These are phyloP conservation scores for Cercophora scortea DNA, from an alignment of 495 filamentous ascomycete species.

Conservation along the genomic window DNA sequence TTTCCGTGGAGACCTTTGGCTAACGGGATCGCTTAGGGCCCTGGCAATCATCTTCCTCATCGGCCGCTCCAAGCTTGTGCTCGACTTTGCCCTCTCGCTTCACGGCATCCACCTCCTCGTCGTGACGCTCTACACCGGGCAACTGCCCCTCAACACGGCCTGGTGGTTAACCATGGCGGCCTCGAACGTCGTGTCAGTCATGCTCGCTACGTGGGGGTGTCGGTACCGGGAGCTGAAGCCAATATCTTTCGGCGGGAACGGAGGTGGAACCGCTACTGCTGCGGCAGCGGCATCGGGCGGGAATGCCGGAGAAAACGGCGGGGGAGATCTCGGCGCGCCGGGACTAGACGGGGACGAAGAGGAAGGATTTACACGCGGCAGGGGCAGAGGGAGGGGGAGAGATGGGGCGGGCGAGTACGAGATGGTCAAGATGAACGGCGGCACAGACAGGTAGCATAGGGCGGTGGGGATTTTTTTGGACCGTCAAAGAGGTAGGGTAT, in stretches of 20 bases:
- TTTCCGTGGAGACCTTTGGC: too few species aligned
- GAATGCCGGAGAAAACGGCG: conserved; percentile 20
- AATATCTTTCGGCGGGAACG: conserved; percentile 72
- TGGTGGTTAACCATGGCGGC: conserved; percentile 82
- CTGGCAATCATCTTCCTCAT: conserved; percentile 74
- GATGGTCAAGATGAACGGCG: conserved; percentile 50
- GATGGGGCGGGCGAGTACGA: conserved; percentile 70
- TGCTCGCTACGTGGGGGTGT: conserved; percentile 80
- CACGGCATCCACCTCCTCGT: conserved; percentile 80
- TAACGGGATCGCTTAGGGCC: conserved; percentile 40
- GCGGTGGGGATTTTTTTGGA: background rate
- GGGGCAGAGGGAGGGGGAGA: conserved; percentile 44
- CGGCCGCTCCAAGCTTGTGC: conserved; percentile 80
- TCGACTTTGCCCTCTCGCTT: conserved; percentile 86
- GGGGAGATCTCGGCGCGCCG: conserved; percentile 7
- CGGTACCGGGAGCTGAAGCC: conserved; percentile 82
- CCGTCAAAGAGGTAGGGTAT: too few species aligned
- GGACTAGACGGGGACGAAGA: conserved; percentile 34
- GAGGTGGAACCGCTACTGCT: conserved; percentile 8
- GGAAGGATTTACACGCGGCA: conserved; percentile 41
- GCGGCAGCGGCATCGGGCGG: conserved; percentile 1
- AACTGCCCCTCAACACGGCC: conserved; percentile 63
- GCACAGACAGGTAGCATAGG: background rate
- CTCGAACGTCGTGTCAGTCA: conserved; percentile 62
- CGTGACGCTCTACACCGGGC: conserved; percentile 63